phyloP scores from a whole-genome alignment of 352 stramenopile genomes.

The Globisporangium lucens region DNA sequence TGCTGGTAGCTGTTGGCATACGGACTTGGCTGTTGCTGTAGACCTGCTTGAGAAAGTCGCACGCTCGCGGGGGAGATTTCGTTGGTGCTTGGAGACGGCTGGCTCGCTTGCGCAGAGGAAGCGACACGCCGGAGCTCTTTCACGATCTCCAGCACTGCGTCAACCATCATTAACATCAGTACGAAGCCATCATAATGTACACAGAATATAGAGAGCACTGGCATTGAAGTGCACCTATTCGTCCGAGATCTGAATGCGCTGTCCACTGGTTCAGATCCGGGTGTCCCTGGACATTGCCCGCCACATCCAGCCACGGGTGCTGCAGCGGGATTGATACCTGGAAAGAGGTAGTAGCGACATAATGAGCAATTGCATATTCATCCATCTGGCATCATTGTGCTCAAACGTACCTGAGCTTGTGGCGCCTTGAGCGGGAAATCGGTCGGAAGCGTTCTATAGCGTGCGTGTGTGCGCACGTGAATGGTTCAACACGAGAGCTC shows the following conservation, averaged over 20 bases:
- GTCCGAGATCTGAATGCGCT: constrained; percentile 76
- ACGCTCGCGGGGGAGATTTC: constrained; percentile 5
- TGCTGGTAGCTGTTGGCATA: constrained; percentile 7
- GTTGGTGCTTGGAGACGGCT: neutral
- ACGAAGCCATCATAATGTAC: too few species aligned
- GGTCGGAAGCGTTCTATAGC: constrained; percentile 52
- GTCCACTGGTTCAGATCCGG: constrained; percentile 79
- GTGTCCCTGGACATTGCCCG: constrained; percentile 67
- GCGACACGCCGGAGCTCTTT: constrained; percentile 43
- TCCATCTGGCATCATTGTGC: neutral
- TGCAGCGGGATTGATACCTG: constrained; percentile 70
- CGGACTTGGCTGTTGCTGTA: constrained; percentile 4
- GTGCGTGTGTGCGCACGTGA: neutral
- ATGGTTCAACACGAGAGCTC: neutral
- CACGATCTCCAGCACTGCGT: constrained; percentile 61
- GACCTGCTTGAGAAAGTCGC: constrained; percentile 3
- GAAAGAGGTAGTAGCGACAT: neutral
- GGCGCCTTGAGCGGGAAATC: constrained; percentile 75
- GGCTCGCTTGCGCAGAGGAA: constrained; percentile 12
- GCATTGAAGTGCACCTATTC: constrained; percentile 38
- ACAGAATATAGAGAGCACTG: neutral
- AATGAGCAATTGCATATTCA: neutral
- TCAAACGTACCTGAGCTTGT: constrained; percentile 41
- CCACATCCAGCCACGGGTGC: constrained; percentile 69
- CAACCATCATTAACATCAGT: neutral